These are phyloP conservation scores for Amaranthus hypochondriacus DNA, from an alignment of 148 eudicot genomes.

Conservation along the genomic window DNA sequence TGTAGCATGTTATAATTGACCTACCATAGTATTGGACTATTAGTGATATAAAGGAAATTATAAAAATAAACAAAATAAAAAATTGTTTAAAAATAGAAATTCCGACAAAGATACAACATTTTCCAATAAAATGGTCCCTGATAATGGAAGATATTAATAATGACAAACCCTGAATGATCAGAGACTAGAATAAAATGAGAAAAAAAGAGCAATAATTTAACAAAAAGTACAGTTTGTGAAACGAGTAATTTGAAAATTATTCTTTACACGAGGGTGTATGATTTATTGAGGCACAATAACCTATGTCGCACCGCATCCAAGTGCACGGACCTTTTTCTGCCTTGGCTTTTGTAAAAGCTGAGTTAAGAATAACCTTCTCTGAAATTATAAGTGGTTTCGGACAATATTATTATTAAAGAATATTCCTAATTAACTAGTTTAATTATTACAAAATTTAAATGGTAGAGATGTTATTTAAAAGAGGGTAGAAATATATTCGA, in stretches of 20 bases:
- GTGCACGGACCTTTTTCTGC: not conserved
- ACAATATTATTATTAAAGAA: too few relatives aligned
- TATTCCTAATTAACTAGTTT: too few relatives aligned
- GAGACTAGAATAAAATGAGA: not conserved
- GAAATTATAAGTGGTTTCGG: too few relatives aligned
- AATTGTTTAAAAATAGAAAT: not conserved
- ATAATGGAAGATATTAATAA: not conserved
- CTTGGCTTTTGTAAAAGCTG: constrained; percentile 6
- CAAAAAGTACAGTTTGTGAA: not conserved
- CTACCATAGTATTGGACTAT: too few relatives aligned
- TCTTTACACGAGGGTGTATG: not conserved
- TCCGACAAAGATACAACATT: not conserved
- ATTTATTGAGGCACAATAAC: not conserved
- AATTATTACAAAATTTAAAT: too few relatives aligned
- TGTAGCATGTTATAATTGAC: not conserved
- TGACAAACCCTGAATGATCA: not conserved
- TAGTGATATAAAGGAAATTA: too few relatives aligned
- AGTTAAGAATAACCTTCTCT: not conserved
- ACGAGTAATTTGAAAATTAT: not conserved
- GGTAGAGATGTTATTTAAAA: too few relatives aligned
- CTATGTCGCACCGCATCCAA: not conserved
- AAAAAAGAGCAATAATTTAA: not conserved
- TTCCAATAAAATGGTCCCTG: not conserved
- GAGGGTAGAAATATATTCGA: too few relatives aligned
- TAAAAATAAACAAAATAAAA: too few relatives aligned